A percentile compares a stretch with the other conserved stretches of the same genome.
These are phyloP conservation scores for Kazachstania sp. DNA, from an alignment of 1,139 yeast genomes.

Conservation along the genomic window DNA sequence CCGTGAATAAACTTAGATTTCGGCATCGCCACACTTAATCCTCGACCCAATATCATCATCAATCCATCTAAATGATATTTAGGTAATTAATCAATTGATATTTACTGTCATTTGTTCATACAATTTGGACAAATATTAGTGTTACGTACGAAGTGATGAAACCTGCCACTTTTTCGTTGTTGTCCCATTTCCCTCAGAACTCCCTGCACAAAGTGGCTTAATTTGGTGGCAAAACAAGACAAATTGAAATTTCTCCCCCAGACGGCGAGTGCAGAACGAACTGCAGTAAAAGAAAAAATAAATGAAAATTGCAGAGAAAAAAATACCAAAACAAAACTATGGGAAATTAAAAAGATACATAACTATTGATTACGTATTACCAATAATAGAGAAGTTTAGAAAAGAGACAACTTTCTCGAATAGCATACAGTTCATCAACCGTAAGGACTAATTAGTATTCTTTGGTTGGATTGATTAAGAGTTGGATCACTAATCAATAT, in stretches of 20 bases:
- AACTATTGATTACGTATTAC: not conserved
- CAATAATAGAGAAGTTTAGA: not conserved
- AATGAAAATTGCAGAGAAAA: no score
- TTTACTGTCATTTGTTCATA: no score
- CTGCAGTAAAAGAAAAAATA: not conserved
- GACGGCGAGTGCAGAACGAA: no score
- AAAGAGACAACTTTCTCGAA: not conserved
- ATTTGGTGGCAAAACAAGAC: constrained; percentile 1
- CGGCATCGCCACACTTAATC: no score
- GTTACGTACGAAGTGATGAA: no score
- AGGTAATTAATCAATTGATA: no score
- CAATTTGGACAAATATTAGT: no score
- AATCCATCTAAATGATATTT: no score
- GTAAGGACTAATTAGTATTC: not conserved
- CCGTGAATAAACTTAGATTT: no score
- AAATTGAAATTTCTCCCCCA: no score
- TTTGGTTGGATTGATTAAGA: not conserved
- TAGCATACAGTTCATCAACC: not conserved
- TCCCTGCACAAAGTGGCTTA: not conserved
- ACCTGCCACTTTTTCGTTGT: not conserved
- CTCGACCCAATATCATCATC: no score
- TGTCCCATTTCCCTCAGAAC: not conserved
- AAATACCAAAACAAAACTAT: not conserved
- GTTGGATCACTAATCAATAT: not conserved
- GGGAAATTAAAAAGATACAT: not conserved